phyloP scores from a whole-genome alignment of 78 protist genomes.

The Speleostelium caveatum region DNA sequence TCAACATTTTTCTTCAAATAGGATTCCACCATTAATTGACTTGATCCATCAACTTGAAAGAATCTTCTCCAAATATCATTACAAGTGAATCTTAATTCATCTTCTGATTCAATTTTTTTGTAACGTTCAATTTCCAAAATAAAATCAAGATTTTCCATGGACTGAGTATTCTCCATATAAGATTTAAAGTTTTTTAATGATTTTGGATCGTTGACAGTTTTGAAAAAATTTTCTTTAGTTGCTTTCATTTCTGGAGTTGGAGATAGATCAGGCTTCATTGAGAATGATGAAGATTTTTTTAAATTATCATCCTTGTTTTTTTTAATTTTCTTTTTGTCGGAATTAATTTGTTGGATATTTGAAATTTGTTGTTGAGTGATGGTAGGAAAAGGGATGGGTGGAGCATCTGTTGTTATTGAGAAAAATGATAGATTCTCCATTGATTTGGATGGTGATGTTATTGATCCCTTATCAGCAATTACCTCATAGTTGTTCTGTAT shows the following conservation, averaged over 20 bases:
- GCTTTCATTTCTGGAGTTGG: constrained; percentile 64
- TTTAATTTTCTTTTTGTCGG: neutral
- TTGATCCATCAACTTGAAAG: constrained; percentile 37
- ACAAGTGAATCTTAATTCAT: neutral
- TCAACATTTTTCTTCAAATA: neutral
- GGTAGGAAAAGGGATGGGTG: constrained; percentile 59
- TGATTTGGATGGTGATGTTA: neutral
- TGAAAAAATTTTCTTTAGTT: constrained; percentile 52
- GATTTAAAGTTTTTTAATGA: constrained; percentile 1
- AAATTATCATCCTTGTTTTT: neutral
- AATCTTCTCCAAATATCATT: constrained; percentile 70
- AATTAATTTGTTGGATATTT: neutral
- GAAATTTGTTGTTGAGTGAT: neutral
- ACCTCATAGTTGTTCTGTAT: neutral
- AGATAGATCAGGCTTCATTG: neutral
- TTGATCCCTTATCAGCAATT: neutral
- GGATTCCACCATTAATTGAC: constrained; percentile 31
- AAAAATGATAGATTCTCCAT: neutral
- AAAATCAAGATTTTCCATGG: constrained; percentile 44
- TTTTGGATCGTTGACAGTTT: constrained; percentile 41
- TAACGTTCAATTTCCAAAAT: constrained; percentile 51
- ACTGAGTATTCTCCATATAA: constrained; percentile 37
- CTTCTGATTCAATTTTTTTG: constrained; percentile 15
- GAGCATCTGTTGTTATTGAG: constrained; percentile 1
- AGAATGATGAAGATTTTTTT: neutral